Evolutionary conservation across 176 grass and related monocot species (phyloP).

Genomic region (Paspalum notatum): DNA sequence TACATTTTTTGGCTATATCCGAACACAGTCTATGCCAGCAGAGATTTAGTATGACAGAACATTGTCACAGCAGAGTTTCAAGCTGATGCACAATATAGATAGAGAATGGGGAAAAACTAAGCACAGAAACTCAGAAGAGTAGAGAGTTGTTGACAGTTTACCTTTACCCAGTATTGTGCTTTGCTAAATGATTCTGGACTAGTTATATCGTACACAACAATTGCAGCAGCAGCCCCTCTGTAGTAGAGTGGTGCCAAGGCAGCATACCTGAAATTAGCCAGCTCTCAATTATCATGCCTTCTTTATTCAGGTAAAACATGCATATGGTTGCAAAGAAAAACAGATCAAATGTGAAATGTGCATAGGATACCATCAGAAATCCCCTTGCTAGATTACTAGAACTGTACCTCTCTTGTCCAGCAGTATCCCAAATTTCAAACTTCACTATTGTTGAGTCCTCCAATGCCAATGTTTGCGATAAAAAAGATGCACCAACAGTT

Average conservation of each 20-base stretch:
- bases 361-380: conserved; percentile 12
- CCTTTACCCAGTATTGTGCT: conserved; percentile 99
- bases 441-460: conserved; percentile 86
- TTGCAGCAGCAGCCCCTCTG: conserved; percentile 87
- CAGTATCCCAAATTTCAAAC: conserved; percentile 99
- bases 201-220: conserved; percentile 97
- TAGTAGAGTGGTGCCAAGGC: conserved; percentile 97
- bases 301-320: neutral
- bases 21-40: neutral
- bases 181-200: conserved; percentile 93
- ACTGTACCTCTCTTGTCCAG: conserved; percentile 87
- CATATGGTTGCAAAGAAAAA: conserved; percentile 17
- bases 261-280: conserved; percentile 69
- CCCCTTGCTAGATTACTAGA: neutral
- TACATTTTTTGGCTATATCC: no score
- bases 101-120: neutral
- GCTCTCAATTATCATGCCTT: neutral
- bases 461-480: conserved; percentile 95
- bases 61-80: neutral
- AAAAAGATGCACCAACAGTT: conserved; percentile 92
- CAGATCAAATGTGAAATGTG: conserved; percentile 16
- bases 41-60: conserved; percentile 5
- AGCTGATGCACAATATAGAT: neutral
- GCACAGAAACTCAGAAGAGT: conserved; percentile 11
- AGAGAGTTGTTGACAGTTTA: conserved; percentile 30